Base-by-base conservation (phyloP, 1,139 yeast species). In the Oligophagozyma castellii region DNA sequence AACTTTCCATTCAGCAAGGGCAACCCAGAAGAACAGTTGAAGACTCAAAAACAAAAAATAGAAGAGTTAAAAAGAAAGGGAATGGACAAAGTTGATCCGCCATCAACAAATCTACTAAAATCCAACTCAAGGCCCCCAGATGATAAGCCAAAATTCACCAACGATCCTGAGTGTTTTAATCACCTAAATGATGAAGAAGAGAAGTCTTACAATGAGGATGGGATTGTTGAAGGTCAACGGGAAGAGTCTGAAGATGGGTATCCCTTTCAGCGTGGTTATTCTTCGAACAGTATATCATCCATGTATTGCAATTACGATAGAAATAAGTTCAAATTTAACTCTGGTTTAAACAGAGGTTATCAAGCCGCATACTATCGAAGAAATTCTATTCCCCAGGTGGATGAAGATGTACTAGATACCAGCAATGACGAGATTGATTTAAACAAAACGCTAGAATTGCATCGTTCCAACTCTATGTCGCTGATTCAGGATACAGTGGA, bases 381-480 rank as follows among this genome's bases (percentile, higher is more conserved):
- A 27, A 39, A 44, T 26, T 45, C 51, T 2, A 14, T 42, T 3
- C 40, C 49, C 10, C 31, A 32, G 24, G 26, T 32, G 5, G 31
- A 37, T 14, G 43, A 39, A 22, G 20, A 10, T 18, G 20, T 18
- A 7, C 23, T 35, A 7, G 30, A 29, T 10, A 18, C 7, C 10
- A 18, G 10, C 20, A 18, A 18, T 18, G 20, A 18, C 7, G 10
- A 18, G 7, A 18, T 7, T 10, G 10, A 18, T 18, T 7, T 16
- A 5, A 20, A 12, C 15, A 12, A 16, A 14, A 15, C 7, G 4
- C 4, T 2, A 14, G 18, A 7, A 18, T 7, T 18, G 7, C 20
- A 18, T 18, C 20, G 20, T 18, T 40, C 63, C 27, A 42, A 51
- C 24, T 68, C 77, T 35, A 58, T 59, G 27, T 64, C 77, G 2